Percentiles rank a stretch among this genome's conserved stretches.
Conservation (phyloP, 1,284 basidiomycete species). For the Serendipita sp. region DNA sequence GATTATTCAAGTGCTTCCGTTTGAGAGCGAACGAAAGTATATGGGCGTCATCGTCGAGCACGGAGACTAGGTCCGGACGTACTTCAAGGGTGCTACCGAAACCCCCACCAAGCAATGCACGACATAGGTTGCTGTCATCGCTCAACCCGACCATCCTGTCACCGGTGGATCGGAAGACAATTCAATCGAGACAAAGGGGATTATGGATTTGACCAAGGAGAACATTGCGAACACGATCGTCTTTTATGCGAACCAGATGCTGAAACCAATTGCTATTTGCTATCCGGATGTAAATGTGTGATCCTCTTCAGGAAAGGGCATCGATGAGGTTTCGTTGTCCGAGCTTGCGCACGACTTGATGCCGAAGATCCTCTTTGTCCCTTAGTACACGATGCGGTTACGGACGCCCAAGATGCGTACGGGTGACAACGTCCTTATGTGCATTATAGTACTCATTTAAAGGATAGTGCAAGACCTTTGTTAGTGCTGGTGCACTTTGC, state of each 20-base stretch:
- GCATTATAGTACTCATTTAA: too few relatives aligned
- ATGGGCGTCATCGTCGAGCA: conserved; percentile 83
- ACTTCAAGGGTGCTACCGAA: conserved; percentile 89
- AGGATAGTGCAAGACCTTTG: too few relatives aligned
- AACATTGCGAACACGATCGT: conserved; percentile 87
- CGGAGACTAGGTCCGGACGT: conserved; percentile 53
- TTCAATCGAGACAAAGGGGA: conserved; percentile 41
- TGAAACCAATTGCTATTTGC: conserved; percentile 85
- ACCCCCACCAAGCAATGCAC: conserved; percentile 70
- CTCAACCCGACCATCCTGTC: conserved; percentile 14
- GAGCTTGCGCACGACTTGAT: conserved; percentile 61
- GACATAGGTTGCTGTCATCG: conserved; percentile 51
- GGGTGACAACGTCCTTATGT: conserved; percentile 87
- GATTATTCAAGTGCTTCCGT: conserved; percentile 84
- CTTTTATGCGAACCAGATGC: conserved; percentile 91
- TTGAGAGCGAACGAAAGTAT: conserved; percentile 87
- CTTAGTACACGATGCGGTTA: conserved; percentile 80
- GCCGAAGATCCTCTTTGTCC: conserved; percentile 84
- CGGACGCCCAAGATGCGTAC: conserved; percentile 97
- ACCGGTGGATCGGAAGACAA: conserved; percentile 20
- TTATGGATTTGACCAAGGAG: conserved; percentile 50
- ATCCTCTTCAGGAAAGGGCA: conserved; percentile 56
- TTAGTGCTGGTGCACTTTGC: too few relatives aligned
- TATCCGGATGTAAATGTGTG: conserved; percentile 80
- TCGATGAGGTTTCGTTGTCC: conserved; percentile 56